These are phyloP conservation scores for Geranium incanum DNA, from an alignment of 441 rosid species.

Conservation along the genomic window DNA sequence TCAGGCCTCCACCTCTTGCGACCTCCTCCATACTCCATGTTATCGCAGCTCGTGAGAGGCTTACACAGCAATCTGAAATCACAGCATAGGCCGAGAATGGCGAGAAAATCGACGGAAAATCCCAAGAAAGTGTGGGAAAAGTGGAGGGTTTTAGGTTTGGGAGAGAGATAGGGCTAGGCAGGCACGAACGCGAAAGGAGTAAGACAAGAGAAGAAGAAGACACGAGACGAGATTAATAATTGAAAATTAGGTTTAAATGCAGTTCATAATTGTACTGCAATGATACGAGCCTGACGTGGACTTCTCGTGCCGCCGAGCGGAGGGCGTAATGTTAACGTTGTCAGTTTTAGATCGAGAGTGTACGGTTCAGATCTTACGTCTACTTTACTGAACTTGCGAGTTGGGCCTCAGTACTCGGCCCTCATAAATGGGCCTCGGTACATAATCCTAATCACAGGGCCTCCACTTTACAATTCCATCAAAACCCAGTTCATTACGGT, in stretches of 20 bases:
- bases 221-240: background rate
- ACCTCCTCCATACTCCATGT: conserved; percentile 44
- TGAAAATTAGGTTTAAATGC: conserved; percentile 19
- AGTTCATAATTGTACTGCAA: conserved; percentile 14
- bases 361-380: background rate
- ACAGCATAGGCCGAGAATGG: background rate
- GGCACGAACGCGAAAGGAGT: too few relatives aligned
- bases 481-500: too few relatives aligned
- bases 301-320: conserved; percentile 5
- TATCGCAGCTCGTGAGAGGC: background rate
- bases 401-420: too few relatives aligned
- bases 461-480: too few relatives aligned
- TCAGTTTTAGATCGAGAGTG: background rate
- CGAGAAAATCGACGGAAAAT: background rate
- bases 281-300: background rate
- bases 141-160: background rate
- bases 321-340: background rate
- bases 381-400: background rate
- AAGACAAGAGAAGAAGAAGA: background rate
- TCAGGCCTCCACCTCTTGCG: conserved; percentile 57
- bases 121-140: conserved; percentile 6
- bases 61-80: conserved; percentile 14
- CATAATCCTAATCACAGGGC: too few relatives aligned
- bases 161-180: conserved; percentile 9
- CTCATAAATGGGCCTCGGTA: too few relatives aligned